Base-by-base conservation (phyloP, 768 basidiomycete species). In the Podaxis rugospora region DNA sequence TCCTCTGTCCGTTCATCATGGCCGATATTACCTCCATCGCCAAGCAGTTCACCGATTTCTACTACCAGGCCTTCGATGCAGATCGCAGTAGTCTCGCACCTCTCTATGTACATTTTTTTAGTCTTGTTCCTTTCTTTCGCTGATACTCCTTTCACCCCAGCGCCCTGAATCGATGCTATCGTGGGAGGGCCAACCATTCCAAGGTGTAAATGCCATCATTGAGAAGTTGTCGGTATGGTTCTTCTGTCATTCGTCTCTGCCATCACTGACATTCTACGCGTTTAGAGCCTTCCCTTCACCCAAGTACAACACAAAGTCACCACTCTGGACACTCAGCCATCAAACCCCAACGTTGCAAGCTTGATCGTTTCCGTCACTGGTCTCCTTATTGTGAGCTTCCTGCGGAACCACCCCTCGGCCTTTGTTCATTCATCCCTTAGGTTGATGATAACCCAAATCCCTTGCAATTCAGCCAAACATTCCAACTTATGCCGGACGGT, bases 391-490 rank as follows among this genome's bases (percentile, higher is more conserved):
- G 95, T 92, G 65, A 64, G 85, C 75, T 27, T 36, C 16, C 1
- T 51, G 21, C 44, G 23, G 39, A 28, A 27, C 32, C 46, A 53
- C 54, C 16, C 10, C 32, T 51, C 18, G 27, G 61, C 54, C 56
- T 55, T 32, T 57, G 62, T 42, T 13, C 27, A 32, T 52, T 37
- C n/a, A 53, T 44, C 21, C 14, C 23, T 7, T 65, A 93, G 92
- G 86, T 98, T 65, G 95, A 98, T 66, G 92, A 90, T 63, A 80
- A 79, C 64, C 46, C 74, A 60, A 90, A 91, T 66, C 86, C 92
- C n/a, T 78, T 99, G 59, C 87, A 85, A 68, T 99, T 92, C 80
- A 92, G 88, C 65, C 97, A 99, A 76, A 79, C 86, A 64, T 99
- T 99, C 86, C 93, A 96, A 66, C 85, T 99, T 61, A 81, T 92